These are phyloP conservation scores for Gymnopus androsaceus DNA, from an alignment of 1,284 basidiomycete genomes.

Conservation along the genomic window DNA sequence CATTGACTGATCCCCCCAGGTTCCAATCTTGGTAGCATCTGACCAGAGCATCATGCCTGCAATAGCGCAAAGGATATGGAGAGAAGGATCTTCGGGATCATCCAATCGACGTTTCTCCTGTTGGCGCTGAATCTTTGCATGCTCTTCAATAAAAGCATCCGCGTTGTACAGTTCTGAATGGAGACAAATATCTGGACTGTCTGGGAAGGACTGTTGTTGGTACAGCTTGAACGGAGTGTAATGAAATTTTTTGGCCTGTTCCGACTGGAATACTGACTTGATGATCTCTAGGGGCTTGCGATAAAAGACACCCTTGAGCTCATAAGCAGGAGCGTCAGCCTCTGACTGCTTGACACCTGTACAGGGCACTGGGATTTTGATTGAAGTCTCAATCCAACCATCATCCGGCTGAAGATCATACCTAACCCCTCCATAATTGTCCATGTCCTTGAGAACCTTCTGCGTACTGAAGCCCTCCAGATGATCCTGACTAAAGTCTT, in stretches of 20 bases:
- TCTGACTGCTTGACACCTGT: not conserved
- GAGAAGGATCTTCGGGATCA: constrained; percentile 12
- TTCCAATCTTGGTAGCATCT: not conserved
- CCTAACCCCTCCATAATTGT: not conserved
- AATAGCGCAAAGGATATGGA: not conserved
- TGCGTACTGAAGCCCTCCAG: constrained; percentile 9
- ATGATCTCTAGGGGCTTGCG: not conserved
- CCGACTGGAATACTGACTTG: not conserved
- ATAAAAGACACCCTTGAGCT: not conserved
- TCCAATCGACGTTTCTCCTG: not conserved
- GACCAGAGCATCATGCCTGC: not conserved
- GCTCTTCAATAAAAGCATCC: not conserved
- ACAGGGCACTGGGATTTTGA: not conserved
- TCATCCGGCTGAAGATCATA: not conserved
- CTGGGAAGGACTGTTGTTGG: not conserved
- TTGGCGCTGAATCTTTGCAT: not conserved
- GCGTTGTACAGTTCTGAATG: constrained; percentile 2
- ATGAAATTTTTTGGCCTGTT: not conserved
- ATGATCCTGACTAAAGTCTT: constrained; percentile 14
- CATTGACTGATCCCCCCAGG: not conserved
- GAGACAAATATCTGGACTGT: not conserved
- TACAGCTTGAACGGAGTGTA: not conserved
- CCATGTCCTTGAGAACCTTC: not conserved
- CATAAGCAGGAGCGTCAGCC: not conserved
- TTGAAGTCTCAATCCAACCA: not conserved